Evolutionary conservation across 1,139 yeast species (phyloP), one percentile per base, ranked within the genome.

Genomic region (Zygosaccharomyces sapae): DNA sequence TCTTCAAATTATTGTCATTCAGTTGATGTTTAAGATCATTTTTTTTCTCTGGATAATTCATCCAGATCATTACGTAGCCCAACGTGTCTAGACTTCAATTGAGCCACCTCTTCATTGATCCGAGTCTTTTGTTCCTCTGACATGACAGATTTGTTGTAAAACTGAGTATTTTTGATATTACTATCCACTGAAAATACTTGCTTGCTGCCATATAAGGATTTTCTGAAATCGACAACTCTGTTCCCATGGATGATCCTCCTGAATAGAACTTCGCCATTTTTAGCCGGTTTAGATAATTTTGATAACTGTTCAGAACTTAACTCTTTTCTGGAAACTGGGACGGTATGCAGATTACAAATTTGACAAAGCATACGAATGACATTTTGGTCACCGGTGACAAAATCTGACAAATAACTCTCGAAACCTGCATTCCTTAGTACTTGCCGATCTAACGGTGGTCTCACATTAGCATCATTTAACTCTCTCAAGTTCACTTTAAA

Each of bases 391-490:
- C 96, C 98, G 1, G 70, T 68, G 1, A 92, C 61, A 52, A 79
- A 79, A 58, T 92, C 97, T 1, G 79, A 68, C 31, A 89, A 59
- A 57, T 78, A 86, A 0, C 96, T 94, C 51, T 86, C 96, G 64
- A 92, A 87, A 0, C 96, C 96, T n/a, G 48, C 44, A 1, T 55
- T 40, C 30, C 55, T 58, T 4, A 89, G 56, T 37, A 69, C 63
- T 6, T 69, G 73, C 6, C 51, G 52, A 0, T 73, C 46, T 16
- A 72, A 47, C 3, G 68, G 68, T 2, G 63, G 66, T 2, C 52
- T 46, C 16, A 66, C 49, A 1, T 55, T 47, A 5, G 56, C 56
- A 6, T 61, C 47, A 16, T 70, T 59, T 24, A 72, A 51, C 44
- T 79, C 79, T 58, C 79, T 72, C 18, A 79, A 70, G 31, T 79